Base-by-base conservation (phyloP, 1,139 yeast species). In the Pichia sorboxylosa region DNA sequence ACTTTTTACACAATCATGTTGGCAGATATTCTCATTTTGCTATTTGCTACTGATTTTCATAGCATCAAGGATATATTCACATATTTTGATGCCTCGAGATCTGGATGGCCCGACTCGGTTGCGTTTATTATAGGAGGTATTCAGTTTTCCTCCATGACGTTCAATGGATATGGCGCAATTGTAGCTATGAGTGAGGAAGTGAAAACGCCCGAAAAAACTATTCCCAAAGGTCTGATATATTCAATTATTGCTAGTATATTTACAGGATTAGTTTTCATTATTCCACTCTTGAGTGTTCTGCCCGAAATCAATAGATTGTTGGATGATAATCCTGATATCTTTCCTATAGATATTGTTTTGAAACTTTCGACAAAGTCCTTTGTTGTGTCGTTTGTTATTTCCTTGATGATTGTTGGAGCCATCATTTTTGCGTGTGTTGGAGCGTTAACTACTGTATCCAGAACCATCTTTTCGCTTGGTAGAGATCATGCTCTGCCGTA, bases 401-500 rank as follows among this genome's bases (percentile, higher is more conserved):
- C 74, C 2, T 54, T 80, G 17, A 61, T 81, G 47, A 66, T 81
- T 38, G 59, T 78, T 26, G 85, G 87, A 0, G 79, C 90, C 17
- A 70, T 81, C 27, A 47, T 79, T 15, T 79, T 81, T 51, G 90
- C 85, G 27, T 77, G 85, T 4, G 75, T 80, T 37, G 92, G 93
- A 24, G 65, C 90, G 1, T 63, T 82, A 22, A 81, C 93, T 0
- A 82, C 94, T 0, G 87, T 92, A 1, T 81, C 94, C 6, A 72
- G 95, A 60, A 75, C 83, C 23, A 80, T 87, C 1, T 84, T 75
- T 59, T 84, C 93, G 11, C 76, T 84, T 57, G 83, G 94, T 33
- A 72, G 96, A 55, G 96, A 84, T 52, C 85, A 81, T 29, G 94
- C 92, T 0, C 58, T 84, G 30, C 95, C 95, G 0, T 73, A 66